Conservation (phyloP, 306 rosid genomes). For the Cicer judaicum region DNA sequence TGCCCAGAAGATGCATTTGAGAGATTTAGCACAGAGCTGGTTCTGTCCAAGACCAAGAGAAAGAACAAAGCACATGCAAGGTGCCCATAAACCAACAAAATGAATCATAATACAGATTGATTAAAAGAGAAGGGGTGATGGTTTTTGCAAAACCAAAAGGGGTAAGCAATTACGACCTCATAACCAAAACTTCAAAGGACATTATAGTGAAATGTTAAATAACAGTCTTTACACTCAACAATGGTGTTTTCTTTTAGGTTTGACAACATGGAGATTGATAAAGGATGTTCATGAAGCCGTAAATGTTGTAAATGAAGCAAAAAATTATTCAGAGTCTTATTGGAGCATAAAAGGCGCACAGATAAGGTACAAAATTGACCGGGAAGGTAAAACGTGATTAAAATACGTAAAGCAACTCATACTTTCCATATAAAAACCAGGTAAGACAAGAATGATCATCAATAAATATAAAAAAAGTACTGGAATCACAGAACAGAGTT, state of each 20-base stretch:
- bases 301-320: slow-evolving; percentile 3
- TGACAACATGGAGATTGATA: background rate
- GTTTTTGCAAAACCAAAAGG: background rate
- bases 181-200: background rate
- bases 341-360: background rate
- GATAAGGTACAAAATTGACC: background rate
- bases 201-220: background rate
- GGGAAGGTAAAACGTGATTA: background rate
- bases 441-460: slow-evolving; percentile 7
- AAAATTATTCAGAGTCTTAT: too few species aligned
- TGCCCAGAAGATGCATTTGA: background rate
- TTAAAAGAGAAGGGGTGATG: slow-evolving; percentile 8
- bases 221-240: background rate
- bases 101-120: background rate
- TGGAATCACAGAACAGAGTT: background rate
- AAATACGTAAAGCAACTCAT: slow-evolving; percentile 6
- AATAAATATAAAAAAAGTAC: background rate
- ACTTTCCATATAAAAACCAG: background rate
- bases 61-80: slow-evolving; percentile 26
- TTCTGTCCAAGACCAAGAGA: background rate
- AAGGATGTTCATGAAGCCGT: slow-evolving; percentile 10
- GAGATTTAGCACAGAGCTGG: background rate
- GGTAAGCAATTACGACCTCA: slow-evolving; percentile 2
- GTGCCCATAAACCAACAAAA: background rate
- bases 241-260: background rate